phyloP scores from a whole-genome alignment of 2,329 filamentous ascomycete species.

The Stachybotrys chlorohalonatus region DNA sequence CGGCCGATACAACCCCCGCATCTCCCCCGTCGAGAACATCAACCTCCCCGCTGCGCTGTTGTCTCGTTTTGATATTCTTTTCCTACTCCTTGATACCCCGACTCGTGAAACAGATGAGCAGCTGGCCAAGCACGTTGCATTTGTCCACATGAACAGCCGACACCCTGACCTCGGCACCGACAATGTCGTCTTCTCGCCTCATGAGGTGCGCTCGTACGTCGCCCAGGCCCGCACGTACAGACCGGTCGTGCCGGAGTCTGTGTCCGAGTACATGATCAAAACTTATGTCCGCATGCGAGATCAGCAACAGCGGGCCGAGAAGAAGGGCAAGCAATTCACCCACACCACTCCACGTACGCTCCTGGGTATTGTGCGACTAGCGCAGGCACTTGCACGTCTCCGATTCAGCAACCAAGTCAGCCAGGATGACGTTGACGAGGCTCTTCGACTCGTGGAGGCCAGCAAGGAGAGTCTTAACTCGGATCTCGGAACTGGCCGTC shows the following conservation, averaged over 20 bases:
- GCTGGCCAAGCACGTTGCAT: constrained; percentile 88
- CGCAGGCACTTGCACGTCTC: constrained; percentile 85
- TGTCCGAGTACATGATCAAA: constrained; percentile 94
- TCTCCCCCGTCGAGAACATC: constrained; percentile 97
- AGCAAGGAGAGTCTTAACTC: constrained; percentile 84
- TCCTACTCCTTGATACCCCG: constrained; percentile 92
- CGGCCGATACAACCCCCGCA: constrained; percentile 93
- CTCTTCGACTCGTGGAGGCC: constrained; percentile 80
- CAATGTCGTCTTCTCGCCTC: constrained; percentile 73
- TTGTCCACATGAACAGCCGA: constrained; percentile 93
- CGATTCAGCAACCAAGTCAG: constrained; percentile 80
- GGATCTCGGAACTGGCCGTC: constrained; percentile 50
- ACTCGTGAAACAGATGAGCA: constrained; percentile 84
- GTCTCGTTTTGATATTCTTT: constrained; percentile 94
- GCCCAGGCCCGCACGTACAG: constrained; percentile 85
- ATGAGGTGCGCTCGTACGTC: constrained; percentile 93
- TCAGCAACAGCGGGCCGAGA: constrained; percentile 84
- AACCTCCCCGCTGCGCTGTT: constrained; percentile 95
- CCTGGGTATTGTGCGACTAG: constrained; percentile 83
- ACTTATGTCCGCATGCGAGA: constrained; percentile 94
- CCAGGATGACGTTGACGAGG: constrained; percentile 92
- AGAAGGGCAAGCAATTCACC: constrained; percentile 82
- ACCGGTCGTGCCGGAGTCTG: constrained; percentile 72
- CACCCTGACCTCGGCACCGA: constrained; percentile 66
- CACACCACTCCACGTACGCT: constrained; percentile 92